Evolutionary conservation across 768 basidiomycete genomes (phyloP).

Genomic region (Pisolithus microcarpus): DNA sequence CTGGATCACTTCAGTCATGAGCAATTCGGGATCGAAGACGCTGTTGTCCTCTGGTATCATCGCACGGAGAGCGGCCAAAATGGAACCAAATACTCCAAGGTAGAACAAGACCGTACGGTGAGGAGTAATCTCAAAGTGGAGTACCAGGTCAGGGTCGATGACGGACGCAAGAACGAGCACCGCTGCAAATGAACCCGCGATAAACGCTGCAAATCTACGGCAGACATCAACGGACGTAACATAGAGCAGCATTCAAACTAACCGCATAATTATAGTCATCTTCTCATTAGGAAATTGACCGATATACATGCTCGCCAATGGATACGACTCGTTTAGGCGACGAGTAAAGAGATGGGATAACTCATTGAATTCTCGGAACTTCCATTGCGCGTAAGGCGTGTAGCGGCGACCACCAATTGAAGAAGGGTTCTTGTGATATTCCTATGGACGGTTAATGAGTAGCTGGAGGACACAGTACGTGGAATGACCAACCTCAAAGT

Average conservation of each 20-base stretch:
- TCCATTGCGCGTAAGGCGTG: slow-evolving; percentile 95
- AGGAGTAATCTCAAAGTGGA: slow-evolving; percentile 91
- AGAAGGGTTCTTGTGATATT: slow-evolving; percentile 98
- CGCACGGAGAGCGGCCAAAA: slow-evolving; percentile 84
- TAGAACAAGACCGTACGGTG: slow-evolving; percentile 94
- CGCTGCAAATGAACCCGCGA: slow-evolving; percentile 94
- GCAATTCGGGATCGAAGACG: slow-evolving; percentile 88
- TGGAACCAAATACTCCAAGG: slow-evolving; percentile 76
- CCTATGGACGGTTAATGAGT: slow-evolving; percentile 41
- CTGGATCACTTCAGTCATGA: slow-evolving; percentile 87
- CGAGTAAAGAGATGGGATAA: slow-evolving; percentile 87
- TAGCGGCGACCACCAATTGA: slow-evolving; percentile 89
- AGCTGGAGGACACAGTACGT: not conserved
- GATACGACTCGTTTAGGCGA: slow-evolving; percentile 83
- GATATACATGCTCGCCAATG: slow-evolving; percentile 88
- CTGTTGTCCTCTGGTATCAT: slow-evolving; percentile 94
- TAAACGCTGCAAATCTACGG: slow-evolving; percentile 85
- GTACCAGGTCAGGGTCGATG: slow-evolving; percentile 87
- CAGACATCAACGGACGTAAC: not conserved
- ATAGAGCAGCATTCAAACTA: slow-evolving; percentile 19
- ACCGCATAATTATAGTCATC: slow-evolving; percentile 85
- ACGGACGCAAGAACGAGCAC: slow-evolving; percentile 90
- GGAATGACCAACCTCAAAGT: slow-evolving; percentile 76
- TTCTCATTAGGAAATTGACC: slow-evolving; percentile 98
- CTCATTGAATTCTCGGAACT: slow-evolving; percentile 98